phyloP scores from a whole-genome alignment of 169 alveolate species.

The Sarcocystis neurona region DNA sequence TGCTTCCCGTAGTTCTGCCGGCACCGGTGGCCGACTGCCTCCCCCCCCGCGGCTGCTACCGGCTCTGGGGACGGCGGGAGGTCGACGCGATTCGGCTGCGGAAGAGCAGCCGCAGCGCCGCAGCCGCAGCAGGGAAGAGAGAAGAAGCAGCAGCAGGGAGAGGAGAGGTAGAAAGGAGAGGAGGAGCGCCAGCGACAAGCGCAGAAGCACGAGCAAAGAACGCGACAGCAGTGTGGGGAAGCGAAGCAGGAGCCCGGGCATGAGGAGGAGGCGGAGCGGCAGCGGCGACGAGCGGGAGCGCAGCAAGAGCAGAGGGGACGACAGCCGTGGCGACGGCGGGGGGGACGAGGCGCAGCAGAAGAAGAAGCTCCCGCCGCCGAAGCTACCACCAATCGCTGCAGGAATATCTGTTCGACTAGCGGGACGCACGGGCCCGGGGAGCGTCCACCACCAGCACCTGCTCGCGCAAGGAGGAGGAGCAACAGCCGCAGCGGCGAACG shows the following conservation, averaged over 20 bases:
- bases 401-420: not conserved
- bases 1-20: not conserved
- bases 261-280: not conserved
- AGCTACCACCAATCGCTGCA: not conserved
- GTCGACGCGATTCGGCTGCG: no score
- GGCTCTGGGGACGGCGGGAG: not conserved
- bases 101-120: no score
- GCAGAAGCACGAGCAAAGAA: not conserved
- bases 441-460: no score
- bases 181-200: not conserved
- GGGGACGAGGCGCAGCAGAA: not conserved
- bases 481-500: no score
- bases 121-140: no score
- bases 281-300: not conserved
- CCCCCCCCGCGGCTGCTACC: slow-evolving; percentile 4
- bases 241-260: not conserved
- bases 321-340: not conserved
- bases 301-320: not conserved
- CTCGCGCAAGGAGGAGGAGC: no score
- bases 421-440: not conserved
- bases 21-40: not conserved
- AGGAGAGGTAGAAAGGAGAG: no score
- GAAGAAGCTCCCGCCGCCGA: not conserved
- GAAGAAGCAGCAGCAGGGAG: no score
- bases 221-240: not conserved